phyloP scores from a whole-genome alignment of 805 yeast genomes.

The Ogataea wickerhamii region DNA sequence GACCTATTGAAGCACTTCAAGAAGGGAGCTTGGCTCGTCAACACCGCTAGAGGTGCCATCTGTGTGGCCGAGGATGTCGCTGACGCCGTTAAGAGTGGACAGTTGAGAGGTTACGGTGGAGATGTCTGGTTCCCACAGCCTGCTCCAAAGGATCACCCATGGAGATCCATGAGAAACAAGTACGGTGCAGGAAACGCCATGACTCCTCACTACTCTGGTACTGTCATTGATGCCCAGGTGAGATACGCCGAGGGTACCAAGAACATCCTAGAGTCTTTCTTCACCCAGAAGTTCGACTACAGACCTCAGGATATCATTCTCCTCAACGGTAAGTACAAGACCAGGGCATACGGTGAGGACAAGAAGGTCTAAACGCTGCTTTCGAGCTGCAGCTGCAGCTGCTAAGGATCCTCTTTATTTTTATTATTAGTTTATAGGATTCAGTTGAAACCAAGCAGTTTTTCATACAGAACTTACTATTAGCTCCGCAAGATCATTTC shows the following conservation, averaged over 20 bases:
- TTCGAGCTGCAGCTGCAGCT: neutral
- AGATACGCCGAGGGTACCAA: slow-evolving; percentile 71
- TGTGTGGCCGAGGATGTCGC: slow-evolving; percentile 71
- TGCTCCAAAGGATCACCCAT: slow-evolving; percentile 71
- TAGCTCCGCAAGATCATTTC: no score
- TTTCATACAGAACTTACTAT: no score
- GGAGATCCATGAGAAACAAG: slow-evolving; percentile 66
- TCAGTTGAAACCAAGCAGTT: no score
- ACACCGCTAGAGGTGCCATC: slow-evolving; percentile 83
- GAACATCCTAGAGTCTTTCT: slow-evolving; percentile 59
- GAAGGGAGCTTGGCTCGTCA: slow-evolving; percentile 68
- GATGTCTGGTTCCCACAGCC: slow-evolving; percentile 89
- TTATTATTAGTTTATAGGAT: no score
- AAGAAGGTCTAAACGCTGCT: slow-evolving; percentile 30
- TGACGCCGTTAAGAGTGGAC: slow-evolving; percentile 65
- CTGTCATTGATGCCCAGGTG: slow-evolving; percentile 74
- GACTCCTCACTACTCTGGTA: slow-evolving; percentile 81
- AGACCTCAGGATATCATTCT: slow-evolving; percentile 75
- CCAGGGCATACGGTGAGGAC: slow-evolving; percentile 64
- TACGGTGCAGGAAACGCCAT: slow-evolving; percentile 77
- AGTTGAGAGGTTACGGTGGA: slow-evolving; percentile 76
- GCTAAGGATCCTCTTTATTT: no score
- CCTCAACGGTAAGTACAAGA: slow-evolving; percentile 66
- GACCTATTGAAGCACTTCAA: slow-evolving; percentile 64
- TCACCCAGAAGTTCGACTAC: slow-evolving; percentile 61